These are phyloP conservation scores for Trichophyton rubrum DNA, from an alignment of 2,329 filamentous ascomycete species.

Conservation along the genomic window DNA sequence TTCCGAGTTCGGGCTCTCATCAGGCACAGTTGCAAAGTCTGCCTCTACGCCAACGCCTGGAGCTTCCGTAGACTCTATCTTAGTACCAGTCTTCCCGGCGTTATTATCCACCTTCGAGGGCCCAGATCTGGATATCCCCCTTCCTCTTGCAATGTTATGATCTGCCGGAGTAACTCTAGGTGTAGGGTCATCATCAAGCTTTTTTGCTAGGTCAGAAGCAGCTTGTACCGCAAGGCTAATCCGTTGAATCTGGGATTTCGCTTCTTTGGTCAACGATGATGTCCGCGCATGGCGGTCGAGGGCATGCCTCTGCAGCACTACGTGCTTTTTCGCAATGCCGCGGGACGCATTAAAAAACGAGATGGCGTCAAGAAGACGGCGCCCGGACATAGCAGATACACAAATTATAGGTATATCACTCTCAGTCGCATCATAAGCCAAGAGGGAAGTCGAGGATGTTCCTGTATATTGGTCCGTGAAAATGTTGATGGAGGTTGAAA, in stretches of 20 bases:
- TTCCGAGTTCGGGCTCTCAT: not conserved
- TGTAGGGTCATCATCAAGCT: constrained; percentile 40
- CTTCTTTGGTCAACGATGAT: constrained; percentile 50
- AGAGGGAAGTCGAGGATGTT: not conserved
- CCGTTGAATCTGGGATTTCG: constrained; percentile 50
- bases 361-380: constrained; percentile 58
- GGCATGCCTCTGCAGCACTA: constrained; percentile 47
- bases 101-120: not conserved
- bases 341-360: constrained; percentile 58
- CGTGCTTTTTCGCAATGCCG: constrained; percentile 52
- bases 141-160: not conserved
- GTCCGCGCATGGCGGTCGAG: constrained; percentile 52
- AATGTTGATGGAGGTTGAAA: not conserved
- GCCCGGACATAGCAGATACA: constrained; percentile 37
- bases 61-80: not conserved
- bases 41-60: not conserved
- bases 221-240: constrained; percentile 50
- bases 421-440: not conserved
- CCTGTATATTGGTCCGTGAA: not conserved
- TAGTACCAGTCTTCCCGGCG: not conserved
- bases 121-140: not conserved
- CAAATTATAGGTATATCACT: not conserved
- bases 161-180: not conserved
- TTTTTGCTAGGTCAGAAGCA: constrained; percentile 45
- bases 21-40: not conserved